phyloP scores from a whole-genome alignment of 225 moss, liverwort and hornwort species.

The Physcomitrium patens region DNA sequence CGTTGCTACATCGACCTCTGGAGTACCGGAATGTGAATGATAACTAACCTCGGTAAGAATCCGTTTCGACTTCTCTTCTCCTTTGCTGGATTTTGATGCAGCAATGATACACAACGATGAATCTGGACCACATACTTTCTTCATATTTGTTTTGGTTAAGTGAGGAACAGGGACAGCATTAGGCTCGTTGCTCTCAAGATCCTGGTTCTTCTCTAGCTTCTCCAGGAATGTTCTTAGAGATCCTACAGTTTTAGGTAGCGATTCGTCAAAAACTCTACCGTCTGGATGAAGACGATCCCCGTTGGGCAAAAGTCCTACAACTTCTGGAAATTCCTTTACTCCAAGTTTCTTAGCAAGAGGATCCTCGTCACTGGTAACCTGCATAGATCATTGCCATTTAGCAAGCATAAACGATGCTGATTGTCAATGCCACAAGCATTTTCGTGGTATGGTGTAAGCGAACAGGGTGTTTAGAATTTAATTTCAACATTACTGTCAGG shows the following conservation, averaged over 20 bases:
- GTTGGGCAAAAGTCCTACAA: conserved; percentile 64
- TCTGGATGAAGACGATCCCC: conserved; percentile 68
- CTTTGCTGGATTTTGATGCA: conserved; percentile 55
- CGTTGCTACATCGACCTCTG: neutral
- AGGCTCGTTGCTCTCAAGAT: conserved; percentile 39
- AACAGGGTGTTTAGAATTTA: neutral
- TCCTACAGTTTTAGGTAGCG: conserved; percentile 53
- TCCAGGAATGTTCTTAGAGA: conserved; percentile 65
- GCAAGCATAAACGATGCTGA: conserved; percentile 13
- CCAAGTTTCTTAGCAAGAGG: conserved; percentile 61
- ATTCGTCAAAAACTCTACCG: conserved; percentile 41
- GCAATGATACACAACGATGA: conserved; percentile 81
- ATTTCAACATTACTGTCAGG: neutral
- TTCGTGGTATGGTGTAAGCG: neutral
- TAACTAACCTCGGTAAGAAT: conserved; percentile 70
- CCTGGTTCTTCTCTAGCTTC: conserved; percentile 64
- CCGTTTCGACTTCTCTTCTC: conserved; percentile 58
- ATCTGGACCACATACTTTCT: conserved; percentile 65
- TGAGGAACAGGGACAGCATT: conserved; percentile 46
- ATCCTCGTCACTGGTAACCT: conserved; percentile 54
- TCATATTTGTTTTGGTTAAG: conserved; percentile 67
- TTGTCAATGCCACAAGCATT: neutral
- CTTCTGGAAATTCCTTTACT: conserved; percentile 59
- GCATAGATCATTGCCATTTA: conserved; percentile 17
- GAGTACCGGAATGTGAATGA: conserved; percentile 7